Evolutionary conservation across 768 basidiomycete species (phyloP), one percentile per base, ranked within the genome.

Genomic region (Cyclocybe cylindracea): DNA sequence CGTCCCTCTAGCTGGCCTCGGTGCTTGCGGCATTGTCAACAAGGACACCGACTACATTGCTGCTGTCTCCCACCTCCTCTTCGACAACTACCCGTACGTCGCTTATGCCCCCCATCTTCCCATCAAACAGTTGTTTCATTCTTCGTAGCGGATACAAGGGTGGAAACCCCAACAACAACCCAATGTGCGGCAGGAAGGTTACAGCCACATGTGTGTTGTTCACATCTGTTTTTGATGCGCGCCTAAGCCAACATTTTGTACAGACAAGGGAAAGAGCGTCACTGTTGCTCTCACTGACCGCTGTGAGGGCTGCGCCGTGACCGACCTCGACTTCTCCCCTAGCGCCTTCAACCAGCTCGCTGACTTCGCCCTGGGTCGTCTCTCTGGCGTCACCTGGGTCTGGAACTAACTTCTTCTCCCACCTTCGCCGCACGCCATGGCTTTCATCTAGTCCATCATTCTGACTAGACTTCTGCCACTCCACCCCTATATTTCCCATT

Each of bases 101-200:
- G 42, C 47, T 44, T 40, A 14, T 50, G 9, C 38, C 41, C 46
- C 18, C 24, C 34, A 35, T 36, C 29, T n/a, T 48, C 14, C 11
- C 9, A 16, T 40, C 31, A 41, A 37, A 47, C 55, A 32, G 39
- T 46, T 36, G 24, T 48, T n/a, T 51, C 16, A 14, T 24, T 39
- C 47, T 35, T 36, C 46, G 24, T 51, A 89, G 87, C 40, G 79
- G 75, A 8, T 86, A 83, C 63, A 46, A 67, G 13, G 77, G 78
- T 19, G 73, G 44, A 5, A 82, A 93, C 73, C 86, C 90, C 24
- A 93, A 92, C 67, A 61, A 56, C 49, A 91, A 94, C 72, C 89
- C 91, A 33, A 65, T 93, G 48, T 93, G 91, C 64, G 70, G 70
- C 58, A 75, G 68, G 60, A 57, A 69, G 48, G 69, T 87, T 48